These are phyloP conservation scores for Blumeria graminis DNA, from an alignment of 2,329 filamentous ascomycete species.

Conservation along the genomic window DNA sequence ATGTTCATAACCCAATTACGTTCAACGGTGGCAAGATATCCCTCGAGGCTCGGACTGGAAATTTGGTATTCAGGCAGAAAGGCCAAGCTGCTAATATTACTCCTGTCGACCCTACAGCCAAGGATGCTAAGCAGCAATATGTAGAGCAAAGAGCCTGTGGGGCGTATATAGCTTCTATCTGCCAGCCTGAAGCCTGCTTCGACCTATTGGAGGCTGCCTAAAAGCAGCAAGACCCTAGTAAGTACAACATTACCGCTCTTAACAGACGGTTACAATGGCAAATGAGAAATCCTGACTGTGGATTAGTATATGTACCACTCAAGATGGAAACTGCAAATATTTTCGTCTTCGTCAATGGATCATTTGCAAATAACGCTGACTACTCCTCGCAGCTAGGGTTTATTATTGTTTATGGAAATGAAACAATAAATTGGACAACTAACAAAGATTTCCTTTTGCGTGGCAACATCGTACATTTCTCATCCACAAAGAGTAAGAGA, in stretches of 20 bases:
- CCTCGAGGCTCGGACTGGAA: background rate
- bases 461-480: background rate
- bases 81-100: background rate
- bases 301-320: background rate
- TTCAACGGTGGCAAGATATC: background rate
- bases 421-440: background rate
- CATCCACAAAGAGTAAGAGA: background rate
- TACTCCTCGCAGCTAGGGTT: background rate
- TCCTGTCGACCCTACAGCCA: background rate
- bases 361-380: background rate
- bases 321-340: background rate
- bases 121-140: background rate
- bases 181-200: background rate
- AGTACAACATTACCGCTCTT: background rate
- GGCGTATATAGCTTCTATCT: background rate
- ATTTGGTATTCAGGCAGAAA: background rate
- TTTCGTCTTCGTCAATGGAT: background rate
- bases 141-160: background rate
- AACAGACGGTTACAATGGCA: background rate
- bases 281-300: background rate
- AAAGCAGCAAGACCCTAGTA: background rate
- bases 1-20: background rate
- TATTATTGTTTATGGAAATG: background rate
- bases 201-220: conserved; percentile 2
- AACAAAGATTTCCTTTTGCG: background rate